Conservation (phyloP, 2,329 filamentous ascomycete species). For the Cytospora chrysosperma region DNA sequence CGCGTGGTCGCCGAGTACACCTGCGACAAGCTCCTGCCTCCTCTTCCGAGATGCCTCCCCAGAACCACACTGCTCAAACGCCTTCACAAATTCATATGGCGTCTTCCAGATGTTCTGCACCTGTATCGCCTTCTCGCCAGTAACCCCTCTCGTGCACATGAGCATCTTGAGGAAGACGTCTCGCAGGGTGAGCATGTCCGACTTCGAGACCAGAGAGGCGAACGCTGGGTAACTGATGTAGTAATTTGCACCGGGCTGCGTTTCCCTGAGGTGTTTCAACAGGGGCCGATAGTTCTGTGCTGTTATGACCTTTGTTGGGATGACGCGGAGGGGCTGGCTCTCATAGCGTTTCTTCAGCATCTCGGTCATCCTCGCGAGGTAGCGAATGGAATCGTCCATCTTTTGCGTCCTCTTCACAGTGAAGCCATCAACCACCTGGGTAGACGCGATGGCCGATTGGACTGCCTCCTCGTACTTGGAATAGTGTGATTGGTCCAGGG, state of each 20-base stretch:
- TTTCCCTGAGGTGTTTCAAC: slow-evolving; percentile 56
- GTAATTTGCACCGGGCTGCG: slow-evolving; percentile 50
- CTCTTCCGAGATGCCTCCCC: slow-evolving; percentile 53
- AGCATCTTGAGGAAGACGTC: slow-evolving; percentile 83
- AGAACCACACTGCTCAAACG: slow-evolving; percentile 57
- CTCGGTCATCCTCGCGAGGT: slow-evolving; percentile 69
- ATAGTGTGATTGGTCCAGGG: slow-evolving; percentile 53
- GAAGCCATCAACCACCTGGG: slow-evolving; percentile 75
- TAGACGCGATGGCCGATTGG: slow-evolving; percentile 70
- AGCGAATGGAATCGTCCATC: slow-evolving; percentile 75
- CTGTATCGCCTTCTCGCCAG: slow-evolving; percentile 74
- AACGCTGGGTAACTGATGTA: slow-evolving; percentile 72
- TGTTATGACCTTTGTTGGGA: slow-evolving; percentile 65
- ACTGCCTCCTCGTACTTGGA: slow-evolving; percentile 65
- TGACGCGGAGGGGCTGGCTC: slow-evolving; percentile 54
- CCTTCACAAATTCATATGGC: slow-evolving; percentile 68
- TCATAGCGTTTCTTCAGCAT: slow-evolving; percentile 67
- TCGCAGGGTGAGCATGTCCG: slow-evolving; percentile 68
- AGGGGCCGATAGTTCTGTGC: slow-evolving; percentile 65
- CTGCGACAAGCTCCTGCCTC: slow-evolving; percentile 60
- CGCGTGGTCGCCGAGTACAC: slow-evolving; percentile 51
- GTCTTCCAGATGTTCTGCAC: slow-evolving; percentile 79
- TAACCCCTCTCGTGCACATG: slow-evolving; percentile 75
- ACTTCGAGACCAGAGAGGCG: slow-evolving; percentile 71
- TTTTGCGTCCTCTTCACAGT: slow-evolving; percentile 75